Percentiles rank a stretch among this genome's conserved stretches.
These are phyloP conservation scores for Camelina hispida DNA, from an alignment of 345 rosid species.

Conservation along the genomic window DNA sequence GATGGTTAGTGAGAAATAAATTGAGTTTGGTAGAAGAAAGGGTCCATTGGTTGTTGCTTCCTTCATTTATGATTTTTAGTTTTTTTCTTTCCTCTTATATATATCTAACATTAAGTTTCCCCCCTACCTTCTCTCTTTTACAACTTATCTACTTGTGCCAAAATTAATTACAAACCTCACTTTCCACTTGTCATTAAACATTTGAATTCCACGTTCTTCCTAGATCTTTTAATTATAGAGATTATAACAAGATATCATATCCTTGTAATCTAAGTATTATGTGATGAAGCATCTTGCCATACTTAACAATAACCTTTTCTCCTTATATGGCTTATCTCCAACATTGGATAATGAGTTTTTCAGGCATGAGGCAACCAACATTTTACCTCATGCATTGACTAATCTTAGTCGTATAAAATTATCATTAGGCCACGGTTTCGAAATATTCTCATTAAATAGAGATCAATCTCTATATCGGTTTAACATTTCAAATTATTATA, in stretches of 20 bases:
- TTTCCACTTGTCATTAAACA: constrained; percentile 19
- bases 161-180: constrained; percentile 24
- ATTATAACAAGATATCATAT: constrained; percentile 7
- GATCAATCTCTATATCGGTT: neutral
- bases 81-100: constrained; percentile 3
- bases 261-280: constrained; percentile 27
- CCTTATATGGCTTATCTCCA: constrained; percentile 29
- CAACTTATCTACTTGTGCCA: constrained; percentile 30
- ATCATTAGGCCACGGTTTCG: neutral
- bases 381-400: constrained; percentile 1
- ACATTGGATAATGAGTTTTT: constrained; percentile 25
- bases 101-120: constrained; percentile 21
- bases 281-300: constrained; percentile 27
- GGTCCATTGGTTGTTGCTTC: constrained; percentile 51
- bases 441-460: neutral
- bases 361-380: constrained; percentile 30
- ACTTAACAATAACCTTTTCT: neutral
- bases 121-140: constrained; percentile 26
- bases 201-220: constrained; percentile 19
- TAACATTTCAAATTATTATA: no score
- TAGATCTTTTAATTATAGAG: constrained; percentile 7
- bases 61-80: constrained; percentile 31
- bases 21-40: constrained; percentile 48
- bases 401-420: neutral
- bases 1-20: constrained; percentile 45